Evolutionary conservation across 2,329 filamentous ascomycete genomes (phyloP).

Genomic region (Phoma herbarum): DNA sequence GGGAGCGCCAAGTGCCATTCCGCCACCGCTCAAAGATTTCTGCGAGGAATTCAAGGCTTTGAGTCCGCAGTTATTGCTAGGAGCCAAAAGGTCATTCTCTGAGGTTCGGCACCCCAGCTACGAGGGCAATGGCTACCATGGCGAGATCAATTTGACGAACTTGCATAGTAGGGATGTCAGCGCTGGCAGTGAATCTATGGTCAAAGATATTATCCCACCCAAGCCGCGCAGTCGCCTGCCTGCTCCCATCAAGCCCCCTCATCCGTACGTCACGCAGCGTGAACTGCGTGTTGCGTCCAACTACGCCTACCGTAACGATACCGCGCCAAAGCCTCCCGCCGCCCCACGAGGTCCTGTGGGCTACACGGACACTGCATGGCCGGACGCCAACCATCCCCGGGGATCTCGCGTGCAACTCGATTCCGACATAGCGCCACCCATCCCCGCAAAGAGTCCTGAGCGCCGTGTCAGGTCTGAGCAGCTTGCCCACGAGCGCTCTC

Average conservation of each 20-base stretch:
- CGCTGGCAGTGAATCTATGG: not conserved
- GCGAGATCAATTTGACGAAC: conserved; percentile 31
- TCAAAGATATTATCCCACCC: not conserved
- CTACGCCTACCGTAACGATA: conserved; percentile 1
- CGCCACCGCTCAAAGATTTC: conserved; percentile 22
- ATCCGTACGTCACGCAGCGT: conserved; percentile 21
- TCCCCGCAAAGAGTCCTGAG: conserved; percentile 34
- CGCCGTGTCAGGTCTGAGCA: conserved; percentile 21
- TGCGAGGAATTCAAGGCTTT: not conserved
- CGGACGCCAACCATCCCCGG: not conserved
- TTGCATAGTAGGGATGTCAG: conserved; percentile 19
- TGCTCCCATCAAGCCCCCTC: conserved; percentile 29
- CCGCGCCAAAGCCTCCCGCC: not conserved
- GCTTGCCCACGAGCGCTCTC: not conserved
- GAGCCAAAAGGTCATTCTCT: conserved; percentile 4
- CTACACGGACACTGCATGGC: not conserved
- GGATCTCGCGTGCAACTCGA: conserved; percentile 5
- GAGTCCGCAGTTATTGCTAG: not conserved
- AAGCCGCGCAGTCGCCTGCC: conserved; percentile 29
- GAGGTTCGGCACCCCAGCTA: conserved; percentile 35
- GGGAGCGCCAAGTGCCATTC: conserved; percentile 32
- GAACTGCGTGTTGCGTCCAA: conserved; percentile 22
- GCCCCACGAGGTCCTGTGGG: not conserved
- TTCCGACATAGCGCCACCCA: conserved; percentile 21
- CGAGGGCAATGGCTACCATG: conserved; percentile 34